phyloP scores from a whole-genome alignment of 441 rosid genomes.

The Gossypium davidsonii region DNA sequence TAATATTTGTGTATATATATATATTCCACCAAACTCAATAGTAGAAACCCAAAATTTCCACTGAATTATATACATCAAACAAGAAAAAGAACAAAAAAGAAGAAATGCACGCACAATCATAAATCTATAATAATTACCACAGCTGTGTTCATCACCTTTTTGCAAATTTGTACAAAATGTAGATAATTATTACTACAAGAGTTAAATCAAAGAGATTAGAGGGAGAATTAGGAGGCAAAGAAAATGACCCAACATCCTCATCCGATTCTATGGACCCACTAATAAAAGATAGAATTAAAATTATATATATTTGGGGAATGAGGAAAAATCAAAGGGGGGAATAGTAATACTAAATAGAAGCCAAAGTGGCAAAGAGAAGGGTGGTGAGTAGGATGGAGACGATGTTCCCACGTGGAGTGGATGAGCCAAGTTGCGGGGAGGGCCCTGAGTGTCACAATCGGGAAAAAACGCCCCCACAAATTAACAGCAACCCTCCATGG shows the following conservation, averaged over 20 bases:
- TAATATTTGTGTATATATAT: background rate
- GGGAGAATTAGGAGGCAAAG: conserved; percentile 40
- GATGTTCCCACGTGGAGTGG: conserved; percentile 38
- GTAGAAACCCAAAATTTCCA: background rate
- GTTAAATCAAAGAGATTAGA: conserved; percentile 8
- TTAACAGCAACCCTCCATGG: background rate
- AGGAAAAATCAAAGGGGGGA: no score
- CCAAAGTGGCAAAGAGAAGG: conserved; percentile 18
- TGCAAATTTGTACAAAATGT: background rate
- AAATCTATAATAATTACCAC: background rate
- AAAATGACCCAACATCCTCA: conserved; percentile 27
- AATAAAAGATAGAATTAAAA: background rate
- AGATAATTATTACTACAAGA: background rate
- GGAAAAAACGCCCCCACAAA: no score
- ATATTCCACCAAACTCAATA: background rate
- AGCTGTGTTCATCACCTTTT: background rate
- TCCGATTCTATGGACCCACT: conserved; percentile 24
- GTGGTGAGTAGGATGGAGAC: conserved; percentile 26
- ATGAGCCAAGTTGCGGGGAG: conserved; percentile 21
- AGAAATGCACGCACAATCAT: background rate
- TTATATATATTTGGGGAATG: background rate
- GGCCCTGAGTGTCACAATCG: conserved; percentile 6
- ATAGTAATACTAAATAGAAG: background rate
- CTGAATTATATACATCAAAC: background rate
- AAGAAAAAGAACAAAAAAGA: background rate